Evolutionary conservation across 345 rosid genomes (phyloP), one percentile per base, ranked within the genome.

Genomic region (Eucalyptus urophylla): DNA sequence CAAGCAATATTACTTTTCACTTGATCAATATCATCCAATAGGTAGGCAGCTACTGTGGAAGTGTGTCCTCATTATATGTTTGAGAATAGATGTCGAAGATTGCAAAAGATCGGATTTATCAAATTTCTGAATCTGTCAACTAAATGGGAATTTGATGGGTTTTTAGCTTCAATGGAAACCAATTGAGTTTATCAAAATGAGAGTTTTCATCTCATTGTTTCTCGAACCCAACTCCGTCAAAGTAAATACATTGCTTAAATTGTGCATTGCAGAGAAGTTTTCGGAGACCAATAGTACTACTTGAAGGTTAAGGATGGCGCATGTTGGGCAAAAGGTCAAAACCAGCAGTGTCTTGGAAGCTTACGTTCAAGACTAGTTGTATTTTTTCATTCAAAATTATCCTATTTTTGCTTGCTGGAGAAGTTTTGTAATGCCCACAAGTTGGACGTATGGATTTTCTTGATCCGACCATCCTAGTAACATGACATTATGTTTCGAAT

Each of bases 81-180:
- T 29, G 72, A 29, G 33, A 62, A 62, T 6, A 27, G 17, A 53
- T 53, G 24, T 53, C 4, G 10, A 19, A 53, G 24, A 60, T 65
- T n/a, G 6, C 19, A 14, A 2, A 65, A 65, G 40, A 65, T 65
- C 15, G 40, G 11, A n/a, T 5, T n/a, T 65, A 19, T 10, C 37
- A n/a, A n/a, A 62, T 62, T 29, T 62, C 3, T 62, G 8, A 4
- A 62, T 14, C 1, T 62, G 33, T 14, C 17, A 1, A 62, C 9
- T 4, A 6, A 62, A 14, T 6, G 19, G 17, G 37, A 65, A n/a
- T n/a, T 3, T 0, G 8, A 7, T n/a, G 3, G 19, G 3, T n/a
- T n/a, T 65, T n/a, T 5, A 7, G 21, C 5, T 65, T 65, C 8
- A 65, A 14, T 65, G 3, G 19, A n/a, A n/a, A 65, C 3, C 21